A percentile compares a stretch with the other conserved stretches of the same genome.
phyloP scores from a whole-genome alignment of 2,329 filamentous ascomycete species.

The Fusarium scirpi region DNA sequence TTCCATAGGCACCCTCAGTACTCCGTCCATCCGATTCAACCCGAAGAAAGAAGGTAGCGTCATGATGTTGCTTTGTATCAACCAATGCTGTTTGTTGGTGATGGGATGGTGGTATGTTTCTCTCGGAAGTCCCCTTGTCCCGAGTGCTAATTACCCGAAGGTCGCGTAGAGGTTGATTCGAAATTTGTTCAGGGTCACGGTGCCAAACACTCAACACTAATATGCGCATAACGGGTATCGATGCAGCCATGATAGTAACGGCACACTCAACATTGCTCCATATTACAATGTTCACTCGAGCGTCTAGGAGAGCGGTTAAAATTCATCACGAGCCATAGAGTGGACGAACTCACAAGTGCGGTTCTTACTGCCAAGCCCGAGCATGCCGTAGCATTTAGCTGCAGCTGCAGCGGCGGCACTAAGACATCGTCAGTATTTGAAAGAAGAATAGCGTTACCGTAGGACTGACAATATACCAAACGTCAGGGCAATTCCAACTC shows the following conservation, averaged over 20 bases:
- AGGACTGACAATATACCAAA: constrained; percentile 4
- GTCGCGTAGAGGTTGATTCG: background rate
- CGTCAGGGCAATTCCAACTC: constrained; percentile 2
- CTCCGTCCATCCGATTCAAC: background rate
- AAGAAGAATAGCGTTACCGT: too few relatives aligned
- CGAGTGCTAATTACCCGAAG: background rate
- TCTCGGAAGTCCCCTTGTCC: background rate
- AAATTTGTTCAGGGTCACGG: background rate
- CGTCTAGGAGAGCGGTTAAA: background rate
- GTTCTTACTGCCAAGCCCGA: background rate
- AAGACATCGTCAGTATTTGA: fast-evolving
- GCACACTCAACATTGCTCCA: constrained; percentile 3
- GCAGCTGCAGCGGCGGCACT: constrained; percentile 5
- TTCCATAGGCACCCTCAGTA: background rate
- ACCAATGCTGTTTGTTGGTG: background rate
- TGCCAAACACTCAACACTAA: background rate
- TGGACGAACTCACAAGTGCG: background rate
- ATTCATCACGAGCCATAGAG: fast-evolving
- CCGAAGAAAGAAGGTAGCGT: background rate
- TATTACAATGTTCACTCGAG: background rate
- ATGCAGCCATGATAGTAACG: constrained; percentile 4
- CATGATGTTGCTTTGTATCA: background rate
- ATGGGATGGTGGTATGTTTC: background rate
- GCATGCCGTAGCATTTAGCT: background rate
- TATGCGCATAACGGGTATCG: background rate